phyloP scores from a whole-genome alignment of 2,329 filamentous ascomycete genomes.

The Trematosphaeria pertusa region DNA sequence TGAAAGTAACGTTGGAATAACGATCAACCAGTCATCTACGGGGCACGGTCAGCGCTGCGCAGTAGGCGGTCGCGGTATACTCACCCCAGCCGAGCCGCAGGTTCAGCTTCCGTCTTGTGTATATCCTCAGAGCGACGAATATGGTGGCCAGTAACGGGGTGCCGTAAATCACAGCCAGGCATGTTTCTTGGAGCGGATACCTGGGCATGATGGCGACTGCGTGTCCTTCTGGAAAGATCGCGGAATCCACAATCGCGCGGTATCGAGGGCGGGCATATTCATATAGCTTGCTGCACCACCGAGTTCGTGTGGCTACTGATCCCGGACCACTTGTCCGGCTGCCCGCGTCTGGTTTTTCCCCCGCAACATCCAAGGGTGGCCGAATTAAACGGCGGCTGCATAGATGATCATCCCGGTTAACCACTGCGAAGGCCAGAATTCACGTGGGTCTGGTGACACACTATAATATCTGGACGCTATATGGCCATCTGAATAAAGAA shows the following conservation, averaged over 20 bases:
- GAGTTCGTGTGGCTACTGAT: slow-evolving; percentile 15
- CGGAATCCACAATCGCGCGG: slow-evolving; percentile 38
- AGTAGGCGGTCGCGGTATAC: slow-evolving; percentile 15
- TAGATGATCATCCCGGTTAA: slow-evolving; percentile 18
- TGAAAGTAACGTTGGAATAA: slow-evolving; percentile 43
- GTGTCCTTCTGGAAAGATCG: slow-evolving; percentile 30
- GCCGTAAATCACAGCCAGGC: slow-evolving; percentile 45
- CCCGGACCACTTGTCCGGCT: slow-evolving; percentile 18
- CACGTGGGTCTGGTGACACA: slow-evolving; percentile 20
- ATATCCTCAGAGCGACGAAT: slow-evolving; percentile 46
- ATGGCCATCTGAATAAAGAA: slow-evolving; percentile 14
- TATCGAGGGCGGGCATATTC: slow-evolving; percentile 34
- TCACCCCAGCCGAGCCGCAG: slow-evolving; percentile 45
- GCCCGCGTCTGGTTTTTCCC: slow-evolving; percentile 15
- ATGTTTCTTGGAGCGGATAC: slow-evolving; percentile 48
- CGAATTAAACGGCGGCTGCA: slow-evolving; percentile 22
- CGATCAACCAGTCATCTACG: slow-evolving; percentile 49
- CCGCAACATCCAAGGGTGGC: slow-evolving; percentile 18
- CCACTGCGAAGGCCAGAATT: slow-evolving; percentile 11
- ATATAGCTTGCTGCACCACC: slow-evolving; percentile 30
- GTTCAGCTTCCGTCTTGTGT: slow-evolving; percentile 47
- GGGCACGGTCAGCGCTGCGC: slow-evolving; percentile 22
- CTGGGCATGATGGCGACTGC: slow-evolving; percentile 43
- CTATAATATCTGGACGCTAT: slow-evolving; percentile 15
- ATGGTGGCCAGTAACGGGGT: slow-evolving; percentile 41